These are phyloP conservation scores for Arabis alpina DNA, from an alignment of 345 rosid genomes.

Conservation along the genomic window DNA sequence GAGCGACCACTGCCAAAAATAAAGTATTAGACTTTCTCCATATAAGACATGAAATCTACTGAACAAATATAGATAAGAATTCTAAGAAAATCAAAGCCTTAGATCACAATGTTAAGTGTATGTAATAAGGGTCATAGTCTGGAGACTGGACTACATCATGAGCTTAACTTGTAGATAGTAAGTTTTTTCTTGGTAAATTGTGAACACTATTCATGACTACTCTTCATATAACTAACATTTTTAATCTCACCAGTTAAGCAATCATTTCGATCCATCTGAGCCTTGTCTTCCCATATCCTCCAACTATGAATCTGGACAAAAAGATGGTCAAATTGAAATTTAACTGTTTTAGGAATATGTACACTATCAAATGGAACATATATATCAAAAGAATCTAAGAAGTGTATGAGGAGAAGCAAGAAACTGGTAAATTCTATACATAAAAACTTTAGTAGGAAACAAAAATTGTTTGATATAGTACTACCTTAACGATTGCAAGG, in stretches of 20 bases:
- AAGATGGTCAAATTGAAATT: background rate
- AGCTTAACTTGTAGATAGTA: too few species aligned
- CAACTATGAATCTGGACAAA: constrained; percentile 82
- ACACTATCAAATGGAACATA: background rate
- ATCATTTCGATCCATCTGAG: constrained; percentile 66
- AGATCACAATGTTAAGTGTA: background rate
- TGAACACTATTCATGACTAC: too few species aligned
- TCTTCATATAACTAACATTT: too few species aligned
- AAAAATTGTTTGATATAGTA: background rate
- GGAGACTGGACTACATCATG: too few species aligned
- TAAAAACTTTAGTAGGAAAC: background rate
- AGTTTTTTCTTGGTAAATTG: too few species aligned
- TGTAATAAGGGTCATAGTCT: too few species aligned
- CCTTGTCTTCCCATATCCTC: constrained; percentile 92
- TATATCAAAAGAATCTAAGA: background rate
- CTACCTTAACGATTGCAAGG: constrained; percentile 91
- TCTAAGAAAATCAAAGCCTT: background rate
- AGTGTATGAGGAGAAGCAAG: background rate
- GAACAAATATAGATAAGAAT: background rate
- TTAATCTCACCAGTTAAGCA: constrained; percentile 63
- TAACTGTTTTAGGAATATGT: background rate
- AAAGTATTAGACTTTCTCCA: background rate
- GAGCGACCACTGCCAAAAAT: constrained; percentile 53
- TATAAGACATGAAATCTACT: constrained; percentile 1
- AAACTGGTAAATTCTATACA: background rate